Conservation (phyloP, 495 filamentous ascomycete genomes). For the Penicillium chermesinum region DNA sequence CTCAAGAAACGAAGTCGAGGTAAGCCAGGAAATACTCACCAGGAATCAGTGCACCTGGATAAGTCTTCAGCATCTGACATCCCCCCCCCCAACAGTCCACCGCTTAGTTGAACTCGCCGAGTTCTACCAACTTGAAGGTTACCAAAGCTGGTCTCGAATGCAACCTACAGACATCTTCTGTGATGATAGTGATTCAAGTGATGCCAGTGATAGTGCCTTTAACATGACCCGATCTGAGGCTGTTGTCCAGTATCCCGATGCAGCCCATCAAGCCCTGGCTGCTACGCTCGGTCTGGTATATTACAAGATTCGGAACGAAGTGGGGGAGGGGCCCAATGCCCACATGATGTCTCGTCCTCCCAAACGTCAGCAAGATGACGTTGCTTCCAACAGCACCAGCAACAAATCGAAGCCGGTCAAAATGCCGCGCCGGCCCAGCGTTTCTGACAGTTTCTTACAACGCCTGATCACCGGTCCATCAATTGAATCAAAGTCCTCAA, state of each 20-base stretch:
- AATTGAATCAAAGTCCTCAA: slow-evolving; percentile 32
- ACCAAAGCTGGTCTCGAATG: slow-evolving; percentile 36
- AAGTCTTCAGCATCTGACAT: slow-evolving; percentile 11
- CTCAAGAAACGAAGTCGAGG: slow-evolving; percentile 40
- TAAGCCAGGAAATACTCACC: slow-evolving; percentile 18
- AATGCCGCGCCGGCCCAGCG: slow-evolving; percentile 29
- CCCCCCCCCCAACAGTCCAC: slow-evolving; percentile 29
- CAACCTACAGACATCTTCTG: slow-evolving; percentile 27
- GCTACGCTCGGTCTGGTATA: slow-evolving; percentile 38
- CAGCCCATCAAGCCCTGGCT: slow-evolving; percentile 38
- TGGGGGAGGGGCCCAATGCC: slow-evolving; percentile 29
- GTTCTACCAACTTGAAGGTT: slow-evolving; percentile 38
- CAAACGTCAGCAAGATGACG: slow-evolving; percentile 36
- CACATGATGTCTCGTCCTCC: slow-evolving; percentile 24
- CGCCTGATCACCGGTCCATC: slow-evolving; percentile 32
- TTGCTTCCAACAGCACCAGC: slow-evolving; percentile 25
- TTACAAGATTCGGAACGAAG: slow-evolving; percentile 41
- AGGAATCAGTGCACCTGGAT: slow-evolving; percentile 4
- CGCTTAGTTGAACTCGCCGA: slow-evolving; percentile 39
- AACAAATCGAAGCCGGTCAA: slow-evolving; percentile 37
- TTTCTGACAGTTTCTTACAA: slow-evolving; percentile 33
- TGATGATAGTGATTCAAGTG: slow-evolving; percentile 36
- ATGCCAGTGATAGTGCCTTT: slow-evolving; percentile 30
- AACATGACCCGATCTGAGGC: slow-evolving; percentile 32
- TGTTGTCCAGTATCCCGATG: slow-evolving; percentile 32